Evolutionary conservation across 768 basidiomycete species (phyloP).

Genomic region (Phylloporus rhodoxanthus): DNA sequence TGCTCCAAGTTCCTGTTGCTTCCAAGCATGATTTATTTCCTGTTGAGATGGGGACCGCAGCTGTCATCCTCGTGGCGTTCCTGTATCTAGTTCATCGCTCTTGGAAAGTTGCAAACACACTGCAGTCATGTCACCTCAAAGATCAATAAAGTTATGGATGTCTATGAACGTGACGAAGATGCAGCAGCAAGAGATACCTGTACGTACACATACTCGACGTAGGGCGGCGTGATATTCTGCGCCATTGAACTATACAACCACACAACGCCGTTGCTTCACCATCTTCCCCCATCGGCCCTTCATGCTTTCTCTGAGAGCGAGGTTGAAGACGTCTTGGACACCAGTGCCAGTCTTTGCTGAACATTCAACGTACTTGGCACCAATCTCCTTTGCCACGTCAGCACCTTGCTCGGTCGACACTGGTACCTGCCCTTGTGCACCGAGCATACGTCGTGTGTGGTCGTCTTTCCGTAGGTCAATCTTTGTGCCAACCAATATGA

Average conservation of each 20-base stretch:
- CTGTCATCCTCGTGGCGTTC: constrained; percentile 29
- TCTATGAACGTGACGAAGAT: constrained; percentile 10
- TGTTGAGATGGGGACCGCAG: constrained; percentile 35
- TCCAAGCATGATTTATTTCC: constrained; percentile 24
- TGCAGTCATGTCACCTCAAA: constrained; percentile 23
- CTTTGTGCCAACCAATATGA: constrained; percentile 92
- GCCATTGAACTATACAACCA: constrained; percentile 39
- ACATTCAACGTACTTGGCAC: constrained; percentile 90
- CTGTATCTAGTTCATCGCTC: constrained; percentile 29
- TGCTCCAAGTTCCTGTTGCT: constrained; percentile 32
- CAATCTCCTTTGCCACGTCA: constrained; percentile 86
- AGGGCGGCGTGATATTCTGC: constrained; percentile 6
- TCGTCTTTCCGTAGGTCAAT: constrained; percentile 85
- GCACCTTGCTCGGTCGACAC: constrained; percentile 79
- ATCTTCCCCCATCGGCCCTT: constrained; percentile 71
- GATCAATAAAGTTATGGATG: constrained; percentile 14
- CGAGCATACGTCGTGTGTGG: constrained; percentile 79
- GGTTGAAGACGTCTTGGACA: constrained; percentile 87
- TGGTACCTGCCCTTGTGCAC: constrained; percentile 81
- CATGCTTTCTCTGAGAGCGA: constrained; percentile 87
- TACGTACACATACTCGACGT: constrained; percentile 28
- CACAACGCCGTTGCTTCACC: constrained; percentile 64
- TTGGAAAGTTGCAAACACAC: constrained; percentile 18
- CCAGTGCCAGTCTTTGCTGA: constrained; percentile 87
- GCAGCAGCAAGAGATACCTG: constrained; percentile 25